A percentile compares a stretch with the other conserved stretches of the same genome.
These are phyloP conservation scores for Macrophomina tecta DNA, from an alignment of 2,329 filamentous ascomycete genomes.

Conservation along the genomic window DNA sequence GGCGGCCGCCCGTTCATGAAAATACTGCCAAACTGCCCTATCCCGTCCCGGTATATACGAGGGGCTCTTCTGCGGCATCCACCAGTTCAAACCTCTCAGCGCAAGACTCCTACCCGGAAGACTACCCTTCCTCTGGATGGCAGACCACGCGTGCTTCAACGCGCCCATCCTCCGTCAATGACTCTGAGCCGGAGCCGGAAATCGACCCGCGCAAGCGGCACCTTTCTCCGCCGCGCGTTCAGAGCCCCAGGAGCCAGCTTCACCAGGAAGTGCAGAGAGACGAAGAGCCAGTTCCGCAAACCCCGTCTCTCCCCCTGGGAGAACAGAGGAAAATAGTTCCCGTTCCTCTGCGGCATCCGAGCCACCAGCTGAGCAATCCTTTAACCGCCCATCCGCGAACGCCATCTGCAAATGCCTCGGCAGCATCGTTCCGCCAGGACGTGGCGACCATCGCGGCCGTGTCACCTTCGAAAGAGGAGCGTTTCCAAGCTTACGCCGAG, in stretches of 20 bases:
- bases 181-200: slow-evolving; percentile 1
- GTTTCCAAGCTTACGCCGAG: not conserved
- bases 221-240: not conserved
- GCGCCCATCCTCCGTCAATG: slow-evolving; percentile 12
- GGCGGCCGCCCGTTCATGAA: slow-evolving; percentile 6
- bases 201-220: slow-evolving; percentile 12
- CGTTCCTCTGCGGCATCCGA: slow-evolving; percentile 5
- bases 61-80: slow-evolving; percentile 1
- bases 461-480: not conserved
- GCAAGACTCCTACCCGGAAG: slow-evolving; percentile 2
- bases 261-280: slow-evolving; percentile 7
- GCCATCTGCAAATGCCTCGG: not conserved
- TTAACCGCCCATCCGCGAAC: not conserved
- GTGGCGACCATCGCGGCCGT: slow-evolving; percentile 6
- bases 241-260: slow-evolving; percentile 3
- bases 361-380: slow-evolving; percentile 17
- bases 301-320: not conserved
- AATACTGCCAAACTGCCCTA: slow-evolving; percentile 3
- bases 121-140: slow-evolving; percentile 11
- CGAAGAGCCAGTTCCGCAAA: slow-evolving; percentile 3
- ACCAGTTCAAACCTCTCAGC: not conserved
- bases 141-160: slow-evolving; percentile 20
- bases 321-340: slow-evolving; percentile 3
- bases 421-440: slow-evolving; percentile 1
- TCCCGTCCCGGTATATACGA: slow-evolving; percentile 4